These are phyloP conservation scores for Camellia japonica DNA, from an alignment of 148 eudicot species.

Conservation along the genomic window DNA sequence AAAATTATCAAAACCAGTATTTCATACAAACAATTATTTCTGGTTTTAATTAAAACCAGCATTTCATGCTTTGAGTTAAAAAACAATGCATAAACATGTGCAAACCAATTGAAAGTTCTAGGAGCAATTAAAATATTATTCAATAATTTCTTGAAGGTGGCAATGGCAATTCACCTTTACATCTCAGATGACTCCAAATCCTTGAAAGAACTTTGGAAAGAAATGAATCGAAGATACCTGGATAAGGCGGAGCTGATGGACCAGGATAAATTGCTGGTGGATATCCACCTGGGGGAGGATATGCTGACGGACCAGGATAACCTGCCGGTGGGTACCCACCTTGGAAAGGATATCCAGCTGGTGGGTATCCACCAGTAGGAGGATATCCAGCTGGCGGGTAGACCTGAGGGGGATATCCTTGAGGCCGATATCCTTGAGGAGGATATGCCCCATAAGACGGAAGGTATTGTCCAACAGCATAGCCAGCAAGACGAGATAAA, in stretches of 20 bases:
- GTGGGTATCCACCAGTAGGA: slow-evolving; percentile 44
- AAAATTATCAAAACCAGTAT: not conserved
- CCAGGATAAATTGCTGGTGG: slow-evolving; percentile 50
- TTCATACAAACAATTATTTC: not conserved
- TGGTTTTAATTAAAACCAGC: not conserved
- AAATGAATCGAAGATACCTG: slow-evolving; percentile 33
- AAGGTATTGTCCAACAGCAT: slow-evolving; percentile 24
- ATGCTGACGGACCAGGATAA: slow-evolving; percentile 26
- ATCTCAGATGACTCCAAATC: not conserved
- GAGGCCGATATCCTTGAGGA: slow-evolving; percentile 15
- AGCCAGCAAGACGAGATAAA: slow-evolving; percentile 38
- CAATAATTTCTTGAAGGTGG: slow-evolving; percentile 7
- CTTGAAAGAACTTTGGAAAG: no score
- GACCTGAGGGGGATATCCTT: not conserved
- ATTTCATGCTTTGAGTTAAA: not conserved
- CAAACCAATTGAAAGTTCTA: not conserved
- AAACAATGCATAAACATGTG: not conserved
- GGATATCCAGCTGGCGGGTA: slow-evolving; percentile 38
- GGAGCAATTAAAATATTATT: not conserved
- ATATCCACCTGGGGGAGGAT: slow-evolving; percentile 45
- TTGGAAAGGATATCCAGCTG: slow-evolving; percentile 36
- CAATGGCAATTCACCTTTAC: not conserved
- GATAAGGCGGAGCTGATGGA: slow-evolving; percentile 31
- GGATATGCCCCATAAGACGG: slow-evolving; percentile 30
- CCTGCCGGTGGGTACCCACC: slow-evolving; percentile 41